Evolutionary conservation across 148 eudicot species (phyloP).

Genomic region (Pouteria glomerata): DNA sequence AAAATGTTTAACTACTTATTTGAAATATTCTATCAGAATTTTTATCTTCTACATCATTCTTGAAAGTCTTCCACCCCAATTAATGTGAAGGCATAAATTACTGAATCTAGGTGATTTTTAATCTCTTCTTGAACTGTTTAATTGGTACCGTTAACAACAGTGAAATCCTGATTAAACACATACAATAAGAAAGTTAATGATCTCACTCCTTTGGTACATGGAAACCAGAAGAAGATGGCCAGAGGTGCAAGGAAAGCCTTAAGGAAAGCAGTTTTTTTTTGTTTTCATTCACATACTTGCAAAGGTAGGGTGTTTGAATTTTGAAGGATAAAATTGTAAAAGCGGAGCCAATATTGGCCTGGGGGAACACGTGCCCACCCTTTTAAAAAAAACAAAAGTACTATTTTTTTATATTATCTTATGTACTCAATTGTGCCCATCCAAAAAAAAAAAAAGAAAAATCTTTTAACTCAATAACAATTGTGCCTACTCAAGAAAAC

Average conservation of each 20-base stretch:
- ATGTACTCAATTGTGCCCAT: too few relatives aligned
- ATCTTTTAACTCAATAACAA: too few relatives aligned
- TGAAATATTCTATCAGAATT: background rate
- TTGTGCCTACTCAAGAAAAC: too few relatives aligned
- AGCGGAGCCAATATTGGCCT: too few relatives aligned
- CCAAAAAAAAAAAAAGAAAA: too few relatives aligned
- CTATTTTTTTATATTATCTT: too few relatives aligned
- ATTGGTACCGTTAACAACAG: background rate
- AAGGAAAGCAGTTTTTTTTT: background rate
- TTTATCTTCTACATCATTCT: background rate
- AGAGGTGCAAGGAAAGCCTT: background rate
- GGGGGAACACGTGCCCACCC: too few relatives aligned
- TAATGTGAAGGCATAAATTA: background rate
- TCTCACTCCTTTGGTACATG: background rate
- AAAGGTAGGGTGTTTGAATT: background rate
- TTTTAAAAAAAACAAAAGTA: too few relatives aligned
- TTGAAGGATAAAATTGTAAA: conserved; percentile 1
- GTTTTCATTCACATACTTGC: background rate
- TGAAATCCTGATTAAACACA: background rate
- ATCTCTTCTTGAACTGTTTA: background rate
- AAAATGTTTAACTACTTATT: too few relatives aligned
- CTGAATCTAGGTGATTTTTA: background rate
- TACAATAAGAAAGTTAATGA: background rate
- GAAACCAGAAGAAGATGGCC: background rate
- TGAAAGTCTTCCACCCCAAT: background rate